These are phyloP conservation scores for Aspergillus brasiliensis DNA, from an alignment of 2,329 filamentous ascomycete genomes.

Conservation along the genomic window DNA sequence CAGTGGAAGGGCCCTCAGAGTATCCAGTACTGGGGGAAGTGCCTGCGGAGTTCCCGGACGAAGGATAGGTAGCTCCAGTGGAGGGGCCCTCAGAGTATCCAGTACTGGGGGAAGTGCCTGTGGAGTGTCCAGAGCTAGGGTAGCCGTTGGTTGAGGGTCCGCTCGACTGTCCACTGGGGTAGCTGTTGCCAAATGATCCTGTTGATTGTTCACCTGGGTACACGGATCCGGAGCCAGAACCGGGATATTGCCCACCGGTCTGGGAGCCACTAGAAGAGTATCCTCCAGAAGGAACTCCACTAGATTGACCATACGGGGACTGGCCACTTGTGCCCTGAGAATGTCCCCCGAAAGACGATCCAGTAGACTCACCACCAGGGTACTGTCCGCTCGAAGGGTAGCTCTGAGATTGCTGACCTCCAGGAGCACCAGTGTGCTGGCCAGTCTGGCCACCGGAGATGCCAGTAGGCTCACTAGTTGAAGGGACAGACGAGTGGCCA, in stretches of 20 bases:
- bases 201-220: neutral
- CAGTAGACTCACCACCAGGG: neutral
- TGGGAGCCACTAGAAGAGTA: neutral
- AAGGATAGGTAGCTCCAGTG: neutral
- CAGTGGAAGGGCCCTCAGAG: neutral
- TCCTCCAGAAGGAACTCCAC: neutral
- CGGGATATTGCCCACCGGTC: neutral
- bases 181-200: neutral
- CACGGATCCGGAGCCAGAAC: neutral
- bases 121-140: neutral
- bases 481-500: neutral
- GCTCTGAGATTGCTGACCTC: neutral
- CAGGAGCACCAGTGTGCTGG: neutral
- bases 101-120: neutral
- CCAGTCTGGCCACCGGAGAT: neutral
- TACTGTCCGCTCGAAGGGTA: neutral
- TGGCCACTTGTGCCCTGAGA: neutral
- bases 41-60: neutral
- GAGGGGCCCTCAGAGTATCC: neutral
- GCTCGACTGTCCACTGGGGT: neutral
- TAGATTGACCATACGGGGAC: neutral
- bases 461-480: neutral
- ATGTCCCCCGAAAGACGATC: neutral
- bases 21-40: neutral
- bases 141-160: neutral